Evolutionary conservation across 768 basidiomycete genomes (phyloP).

Genomic region (Trametes elegans): DNA sequence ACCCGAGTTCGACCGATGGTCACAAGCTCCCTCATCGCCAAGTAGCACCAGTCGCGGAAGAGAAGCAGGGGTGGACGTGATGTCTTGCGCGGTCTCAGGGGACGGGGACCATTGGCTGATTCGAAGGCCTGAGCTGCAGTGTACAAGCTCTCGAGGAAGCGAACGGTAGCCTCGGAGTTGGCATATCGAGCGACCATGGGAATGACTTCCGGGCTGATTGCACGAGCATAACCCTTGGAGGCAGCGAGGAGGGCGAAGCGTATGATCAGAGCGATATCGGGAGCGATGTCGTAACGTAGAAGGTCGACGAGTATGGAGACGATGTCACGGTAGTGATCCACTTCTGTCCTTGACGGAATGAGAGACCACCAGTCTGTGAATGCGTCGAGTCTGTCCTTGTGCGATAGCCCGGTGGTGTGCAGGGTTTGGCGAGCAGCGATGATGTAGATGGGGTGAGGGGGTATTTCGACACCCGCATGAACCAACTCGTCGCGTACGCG

Average conservation of each 20-base stretch:
- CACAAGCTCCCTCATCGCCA: conserved; percentile 43
- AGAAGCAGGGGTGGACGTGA: neutral
- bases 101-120: neutral
- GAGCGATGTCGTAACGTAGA: conserved; percentile 29
- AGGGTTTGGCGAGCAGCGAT: conserved; percentile 35
- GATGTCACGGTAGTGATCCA: conserved; percentile 18
- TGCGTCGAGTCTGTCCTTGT: conserved; percentile 20
- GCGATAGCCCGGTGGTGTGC: neutral
- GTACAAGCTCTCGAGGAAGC: conserved; percentile 38
- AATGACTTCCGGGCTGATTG: conserved; percentile 24
- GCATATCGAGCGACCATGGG: conserved; percentile 46
- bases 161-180: conserved; percentile 29
- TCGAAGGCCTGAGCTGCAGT: neutral
- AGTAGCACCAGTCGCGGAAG: conserved; percentile 28
- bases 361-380: conserved; percentile 45
- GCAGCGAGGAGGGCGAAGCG: conserved; percentile 44
- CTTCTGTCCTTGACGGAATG: conserved; percentile 28
- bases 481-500: conserved; percentile 40
- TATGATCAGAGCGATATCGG: conserved; percentile 38
- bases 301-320: conserved; percentile 32
- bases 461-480: conserved; percentile 37
- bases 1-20: conserved; percentile 36
- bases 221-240: conserved; percentile 42
- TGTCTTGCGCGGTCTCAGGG: too few species aligned
- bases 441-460: conserved; percentile 35